These are phyloP conservation scores for Phytophthora ohioensis DNA, from an alignment of 352 stramenopile genomes.

Conservation along the genomic window DNA sequence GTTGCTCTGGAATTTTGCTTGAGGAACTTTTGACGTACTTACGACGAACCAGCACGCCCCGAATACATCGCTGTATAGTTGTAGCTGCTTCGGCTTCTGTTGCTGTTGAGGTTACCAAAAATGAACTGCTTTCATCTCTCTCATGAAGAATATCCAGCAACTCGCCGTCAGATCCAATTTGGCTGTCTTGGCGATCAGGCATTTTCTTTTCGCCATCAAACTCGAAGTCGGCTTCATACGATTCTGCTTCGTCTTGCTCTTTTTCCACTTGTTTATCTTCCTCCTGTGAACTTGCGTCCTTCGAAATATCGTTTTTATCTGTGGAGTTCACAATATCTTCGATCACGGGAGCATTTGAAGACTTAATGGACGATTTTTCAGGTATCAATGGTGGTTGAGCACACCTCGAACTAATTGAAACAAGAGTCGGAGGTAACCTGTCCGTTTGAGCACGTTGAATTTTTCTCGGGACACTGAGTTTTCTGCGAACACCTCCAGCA, in stretches of 20 bases:
- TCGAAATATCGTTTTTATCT: not conserved
- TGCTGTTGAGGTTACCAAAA: not conserved
- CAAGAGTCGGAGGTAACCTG: constrained; percentile 5
- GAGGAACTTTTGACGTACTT: not conserved
- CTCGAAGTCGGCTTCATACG: constrained; percentile 63
- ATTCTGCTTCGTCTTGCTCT: constrained; percentile 34
- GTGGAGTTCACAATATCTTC: not conserved
- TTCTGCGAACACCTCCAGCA: constrained; percentile 37
- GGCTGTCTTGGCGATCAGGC: constrained; percentile 14
- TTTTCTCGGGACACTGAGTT: constrained; percentile 33
- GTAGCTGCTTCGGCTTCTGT: constrained; percentile 29
- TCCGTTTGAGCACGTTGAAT: constrained; percentile 16
- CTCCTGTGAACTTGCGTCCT: not conserved
- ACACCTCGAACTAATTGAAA: not conserved
- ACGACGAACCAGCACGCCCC: constrained; percentile 20
- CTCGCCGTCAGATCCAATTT: constrained; percentile 42
- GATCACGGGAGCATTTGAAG: not conserved
- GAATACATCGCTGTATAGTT: constrained; percentile 42
- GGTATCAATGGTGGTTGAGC: not conserved
- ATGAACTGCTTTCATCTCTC: constrained; percentile 4
- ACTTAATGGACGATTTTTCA: not conserved
- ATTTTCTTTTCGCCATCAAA: constrained; percentile 15
- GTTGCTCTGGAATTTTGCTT: no score
- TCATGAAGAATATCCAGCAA: constrained; percentile 55
- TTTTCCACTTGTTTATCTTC: not conserved